Conservation (phyloP, 176 grass and related monocot genomes). For the Oryza australiensis region DNA sequence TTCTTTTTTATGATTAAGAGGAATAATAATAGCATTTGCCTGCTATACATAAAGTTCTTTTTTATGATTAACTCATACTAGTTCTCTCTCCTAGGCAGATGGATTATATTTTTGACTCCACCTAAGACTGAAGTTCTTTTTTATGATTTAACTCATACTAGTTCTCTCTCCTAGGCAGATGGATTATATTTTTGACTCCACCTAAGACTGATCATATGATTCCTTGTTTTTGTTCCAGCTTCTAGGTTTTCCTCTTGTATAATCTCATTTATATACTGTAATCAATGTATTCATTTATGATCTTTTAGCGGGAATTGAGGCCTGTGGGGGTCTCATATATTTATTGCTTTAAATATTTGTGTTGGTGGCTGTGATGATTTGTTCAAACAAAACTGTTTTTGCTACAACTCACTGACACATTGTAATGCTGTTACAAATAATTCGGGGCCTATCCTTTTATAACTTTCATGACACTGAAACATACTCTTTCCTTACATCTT, state of each 20-base stretch:
- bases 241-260: background rate
- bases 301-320: background rate
- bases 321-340: background rate
- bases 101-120: background rate
- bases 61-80: background rate
- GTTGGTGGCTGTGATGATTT: background rate
- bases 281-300: background rate
- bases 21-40: background rate
- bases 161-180: background rate
- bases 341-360: background rate
- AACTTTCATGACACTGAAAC: background rate
- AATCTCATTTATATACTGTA: conserved; percentile 17
- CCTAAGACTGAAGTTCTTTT: background rate
- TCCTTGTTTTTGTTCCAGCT: background rate
- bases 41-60: background rate
- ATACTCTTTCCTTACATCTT: background rate
- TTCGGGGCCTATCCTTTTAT: background rate
- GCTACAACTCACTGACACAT: background rate
- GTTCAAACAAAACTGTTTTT: background rate
- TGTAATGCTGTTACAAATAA: background rate
- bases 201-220: background rate
- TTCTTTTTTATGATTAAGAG: background rate
- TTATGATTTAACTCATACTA: background rate
- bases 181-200: background rate
- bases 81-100: background rate